Conservation (phyloP, 2,329 filamentous ascomycete genomes). For the Ceratocystis diversiconidia region DNA sequence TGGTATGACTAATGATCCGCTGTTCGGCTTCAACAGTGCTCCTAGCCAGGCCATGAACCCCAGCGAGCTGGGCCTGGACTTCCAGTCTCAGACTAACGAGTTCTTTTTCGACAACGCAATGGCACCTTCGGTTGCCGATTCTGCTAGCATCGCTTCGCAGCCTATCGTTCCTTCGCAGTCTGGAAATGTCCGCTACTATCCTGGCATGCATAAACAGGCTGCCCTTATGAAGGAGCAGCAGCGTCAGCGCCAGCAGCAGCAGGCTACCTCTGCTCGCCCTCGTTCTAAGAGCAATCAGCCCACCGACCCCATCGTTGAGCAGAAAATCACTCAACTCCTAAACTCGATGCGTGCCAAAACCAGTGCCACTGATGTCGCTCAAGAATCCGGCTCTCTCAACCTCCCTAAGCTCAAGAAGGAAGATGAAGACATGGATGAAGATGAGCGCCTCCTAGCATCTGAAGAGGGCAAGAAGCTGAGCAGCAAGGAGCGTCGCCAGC, state of each 20-base stretch:
- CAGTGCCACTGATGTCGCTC: slow-evolving; percentile 31
- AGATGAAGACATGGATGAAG: slow-evolving; percentile 97
- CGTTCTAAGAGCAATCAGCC: slow-evolving; percentile 38
- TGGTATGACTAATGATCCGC: slow-evolving; percentile 45
- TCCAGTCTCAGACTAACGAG: slow-evolving; percentile 35
- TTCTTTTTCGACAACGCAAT: slow-evolving; percentile 46
- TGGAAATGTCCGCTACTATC: slow-evolving; percentile 57
- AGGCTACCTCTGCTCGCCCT: slow-evolving; percentile 29
- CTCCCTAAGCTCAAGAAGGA: slow-evolving; percentile 73
- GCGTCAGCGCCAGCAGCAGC: slow-evolving; percentile 48
- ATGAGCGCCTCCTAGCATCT: slow-evolving; percentile 83
- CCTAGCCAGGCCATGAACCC: slow-evolving; percentile 49
- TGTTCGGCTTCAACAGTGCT: slow-evolving; percentile 59
- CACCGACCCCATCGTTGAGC: slow-evolving; percentile 62
- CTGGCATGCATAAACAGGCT: slow-evolving; percentile 85
- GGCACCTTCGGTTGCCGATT: slow-evolving; percentile 28
- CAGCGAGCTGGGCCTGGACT: slow-evolving; percentile 52
- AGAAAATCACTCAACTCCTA: slow-evolving; percentile 84
- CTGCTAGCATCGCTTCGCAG: slow-evolving; percentile 32
- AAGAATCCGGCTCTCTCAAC: slow-evolving; percentile 34
- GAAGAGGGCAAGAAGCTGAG: slow-evolving; percentile 99
- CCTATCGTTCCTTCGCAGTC: slow-evolving; percentile 40
- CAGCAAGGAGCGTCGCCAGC: slow-evolving; percentile 88
- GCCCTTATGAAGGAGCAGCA: slow-evolving; percentile 62
- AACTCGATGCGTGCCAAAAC: slow-evolving; percentile 78